Conservation (phyloP, 225 moss, liverwort and hornwort genomes). For the Thuidium tamariscinum region DNA sequence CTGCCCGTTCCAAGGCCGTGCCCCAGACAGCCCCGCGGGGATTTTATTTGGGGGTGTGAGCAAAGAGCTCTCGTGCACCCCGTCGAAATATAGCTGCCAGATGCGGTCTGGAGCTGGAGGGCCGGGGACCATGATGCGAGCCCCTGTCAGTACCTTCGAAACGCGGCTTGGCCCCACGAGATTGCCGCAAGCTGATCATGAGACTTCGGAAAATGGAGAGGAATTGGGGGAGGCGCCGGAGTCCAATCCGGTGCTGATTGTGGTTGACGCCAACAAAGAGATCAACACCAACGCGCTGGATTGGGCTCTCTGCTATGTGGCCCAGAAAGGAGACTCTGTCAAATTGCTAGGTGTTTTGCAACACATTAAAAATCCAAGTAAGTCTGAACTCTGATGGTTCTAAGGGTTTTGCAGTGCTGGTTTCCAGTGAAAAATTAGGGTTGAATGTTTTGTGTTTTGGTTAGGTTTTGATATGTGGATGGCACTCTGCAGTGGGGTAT, state of each 20-base stretch:
- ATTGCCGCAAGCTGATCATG: not conserved
- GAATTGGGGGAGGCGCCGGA: not conserved
- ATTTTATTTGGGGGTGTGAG: not conserved
- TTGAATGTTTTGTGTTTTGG: not conserved
- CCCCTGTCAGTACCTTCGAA: not conserved
- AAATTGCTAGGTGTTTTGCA: slow-evolving; percentile 31
- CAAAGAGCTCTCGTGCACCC: not conserved
- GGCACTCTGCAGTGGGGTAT: slow-evolving; percentile 31
- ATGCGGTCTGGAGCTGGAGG: not conserved
- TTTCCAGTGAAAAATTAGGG: not conserved
- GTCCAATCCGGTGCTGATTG: slow-evolving; percentile 16
- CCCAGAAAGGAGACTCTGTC: slow-evolving; percentile 22
- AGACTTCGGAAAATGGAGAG: not conserved
- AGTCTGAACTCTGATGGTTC: not conserved
- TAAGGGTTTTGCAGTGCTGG: not conserved
- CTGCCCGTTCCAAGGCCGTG: not conserved
- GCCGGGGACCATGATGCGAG: slow-evolving; percentile 1
- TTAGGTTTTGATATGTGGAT: not conserved
- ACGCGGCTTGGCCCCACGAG: not conserved
- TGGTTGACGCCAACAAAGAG: slow-evolving; percentile 38
- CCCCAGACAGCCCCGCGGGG: not conserved
- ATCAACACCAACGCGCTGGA: slow-evolving; percentile 25
- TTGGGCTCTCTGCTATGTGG: slow-evolving; percentile 27
- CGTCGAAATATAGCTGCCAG: not conserved
- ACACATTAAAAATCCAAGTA: slow-evolving; percentile 43